phyloP scores from a whole-genome alignment of 1,284 basidiomycete species.

The Cryptococcus sp. region DNA sequence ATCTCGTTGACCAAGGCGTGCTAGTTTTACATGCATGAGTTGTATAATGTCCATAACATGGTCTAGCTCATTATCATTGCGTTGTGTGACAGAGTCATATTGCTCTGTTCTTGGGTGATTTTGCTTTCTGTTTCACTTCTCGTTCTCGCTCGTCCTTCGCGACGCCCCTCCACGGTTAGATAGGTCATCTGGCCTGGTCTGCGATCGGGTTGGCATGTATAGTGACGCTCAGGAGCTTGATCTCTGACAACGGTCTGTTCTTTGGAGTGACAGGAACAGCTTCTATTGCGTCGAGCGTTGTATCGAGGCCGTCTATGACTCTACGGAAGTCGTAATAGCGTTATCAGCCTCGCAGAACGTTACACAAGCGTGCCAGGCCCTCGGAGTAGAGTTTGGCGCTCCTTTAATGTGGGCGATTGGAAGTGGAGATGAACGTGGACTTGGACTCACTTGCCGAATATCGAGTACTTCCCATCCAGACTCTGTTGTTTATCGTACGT shows the following conservation, averaged over 20 bases:
- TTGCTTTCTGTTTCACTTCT: no score
- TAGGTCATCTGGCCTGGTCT: slow-evolving; percentile 32
- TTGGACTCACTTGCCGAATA: slow-evolving; percentile 67
- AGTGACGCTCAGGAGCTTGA: slow-evolving; percentile 78
- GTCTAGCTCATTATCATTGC: no score
- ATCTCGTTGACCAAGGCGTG: no score
- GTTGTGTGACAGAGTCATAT: no score
- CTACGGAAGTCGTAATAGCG: slow-evolving; percentile 30
- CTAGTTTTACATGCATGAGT: slow-evolving; percentile 6
- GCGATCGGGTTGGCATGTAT: slow-evolving; percentile 87
- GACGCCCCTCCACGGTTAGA: neutral
- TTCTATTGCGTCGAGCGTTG: slow-evolving; percentile 87
- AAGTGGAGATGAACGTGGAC: neutral
- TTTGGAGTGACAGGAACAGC: slow-evolving; percentile 86
- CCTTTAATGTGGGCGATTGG: no score
- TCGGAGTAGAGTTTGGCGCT: neutral
- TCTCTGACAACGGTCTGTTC: slow-evolving; percentile 81
- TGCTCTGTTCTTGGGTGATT: no score
- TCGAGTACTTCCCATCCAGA: slow-evolving; percentile 91
- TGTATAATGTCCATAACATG: neutral
- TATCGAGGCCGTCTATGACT: slow-evolving; percentile 91
- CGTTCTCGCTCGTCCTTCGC: neutral
- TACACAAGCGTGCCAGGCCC: neutral
- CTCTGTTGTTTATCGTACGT: slow-evolving; percentile 89
- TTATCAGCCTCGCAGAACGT: no score